Base-by-base conservation (phyloP, 1,284 basidiomycete species). In the Bjerkandera adusta region DNA sequence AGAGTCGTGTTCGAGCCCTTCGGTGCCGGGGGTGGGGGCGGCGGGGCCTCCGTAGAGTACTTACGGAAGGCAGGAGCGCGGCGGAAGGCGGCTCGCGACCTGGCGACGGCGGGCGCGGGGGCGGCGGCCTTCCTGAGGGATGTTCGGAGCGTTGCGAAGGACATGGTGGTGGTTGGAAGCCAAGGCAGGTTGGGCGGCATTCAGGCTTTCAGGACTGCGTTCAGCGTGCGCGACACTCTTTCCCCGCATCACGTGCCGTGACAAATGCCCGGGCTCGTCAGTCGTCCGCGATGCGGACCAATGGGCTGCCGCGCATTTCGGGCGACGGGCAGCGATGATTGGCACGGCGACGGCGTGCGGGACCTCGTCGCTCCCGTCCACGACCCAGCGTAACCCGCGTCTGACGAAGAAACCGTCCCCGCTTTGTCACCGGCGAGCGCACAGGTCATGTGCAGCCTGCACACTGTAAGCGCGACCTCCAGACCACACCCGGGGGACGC, bases 21-120 rank as follows among this genome's bases (percentile, higher is more conserved):
- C 20, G 70, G 61, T 49, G 70, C 64, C 12, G 74, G 58, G 3
- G 50, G 36, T 43, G 65, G 65, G 16, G 70, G 68, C n/a, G n/a
- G n/a, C 13, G 76, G 68, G 0, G 68, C 59, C 42, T 75, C 70
- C 2, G 83, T 84, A 2, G 85, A 79, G 66, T 56, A 86, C 41
- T 68, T 71, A 56, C 84, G 75, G 64, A 73, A 73, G 7, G 75
- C 66, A n/a, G n/a, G n/a, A 1, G 65, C 49, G 43, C 57, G 59
- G 34, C 59, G 43, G 47, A 61, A 43, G 47, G 63, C 51, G 45
- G 27, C 43, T 47, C 63, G 33, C 18, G 60, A 53, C 39, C 71
- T 65, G 1, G 71, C 61, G 33, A 65, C 58, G 41, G 68, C 53
- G 43, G 64, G 59, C 13, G 67, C 59, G 43, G 68, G 57, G 48